Evolutionary conservation across 2,329 filamentous ascomycete species (phyloP), one percentile per base, ranked within the genome.

Genomic region (Botrytis sinoallii): DNA sequence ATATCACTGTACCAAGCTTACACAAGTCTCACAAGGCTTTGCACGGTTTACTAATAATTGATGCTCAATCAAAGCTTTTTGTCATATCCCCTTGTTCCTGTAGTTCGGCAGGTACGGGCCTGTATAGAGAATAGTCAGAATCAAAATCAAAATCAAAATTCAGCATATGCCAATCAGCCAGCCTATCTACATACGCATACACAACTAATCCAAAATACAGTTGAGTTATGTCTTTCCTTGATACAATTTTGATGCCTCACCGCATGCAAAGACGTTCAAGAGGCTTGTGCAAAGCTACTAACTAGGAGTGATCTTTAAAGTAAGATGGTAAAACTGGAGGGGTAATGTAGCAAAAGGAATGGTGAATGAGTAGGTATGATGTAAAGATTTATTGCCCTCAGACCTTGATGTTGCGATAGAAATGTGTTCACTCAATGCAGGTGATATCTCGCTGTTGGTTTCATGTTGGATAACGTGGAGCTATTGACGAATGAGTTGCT

Each of bases 261-360:
- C 61, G 40, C 61, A n/a, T 64, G 63, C 63, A 65, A 29, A 65
- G 38, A 64, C n/a, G 32, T 52, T 64, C 40, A 68, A 32, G 14
- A 68, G 48, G 65, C 2, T 42, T 29, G 25, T 57, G 35, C 63
- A 46, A 66, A 68, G 46, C 35, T 42, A 18, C 65, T 35, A 57
- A 68, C 35, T 25, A 40, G 65, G 38, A 68, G 35, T 68, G 48
- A 55, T 68, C 35, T 68, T 42, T 25, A 55, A 40, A 25, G 35
- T 38, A 46, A 35, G 38, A 38, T 52, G 16, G 63, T 48, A 46
- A 57, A 57, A 68, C 35, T 57, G 35, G 65, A 55, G 65, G 65
- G 48, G 65, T 68, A 68, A n/a, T 29, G 42, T n/a, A 16, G 29
- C 44, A 66, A 38, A 57, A 29, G 52, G 7, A 57, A 57, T 57